Evolutionary conservation across 164 flowering plant species (phyloP).

Genomic region (Kingdonia uniflora): DNA sequence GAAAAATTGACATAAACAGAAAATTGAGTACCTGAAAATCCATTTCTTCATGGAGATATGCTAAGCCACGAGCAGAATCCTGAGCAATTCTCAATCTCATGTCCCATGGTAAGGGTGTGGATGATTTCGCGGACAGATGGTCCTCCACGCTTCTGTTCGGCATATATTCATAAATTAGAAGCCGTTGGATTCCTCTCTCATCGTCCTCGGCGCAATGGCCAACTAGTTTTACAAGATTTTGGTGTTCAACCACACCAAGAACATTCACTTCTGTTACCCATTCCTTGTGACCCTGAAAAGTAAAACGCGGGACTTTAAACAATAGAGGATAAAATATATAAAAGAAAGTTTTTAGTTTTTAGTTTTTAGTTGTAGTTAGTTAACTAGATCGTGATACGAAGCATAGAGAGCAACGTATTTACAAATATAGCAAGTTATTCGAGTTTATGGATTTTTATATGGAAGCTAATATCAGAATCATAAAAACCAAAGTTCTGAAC

Average conservation of each 20-base stretch:
- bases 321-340: no score
- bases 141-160: slow-evolving; percentile 77
- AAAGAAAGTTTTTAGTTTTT: no score
- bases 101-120: slow-evolving; percentile 56
- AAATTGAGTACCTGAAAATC: slow-evolving; percentile 66
- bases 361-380: no score
- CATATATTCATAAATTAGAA: slow-evolving; percentile 79
- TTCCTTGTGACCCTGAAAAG: slow-evolving; percentile 86
- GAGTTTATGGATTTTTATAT: no score
- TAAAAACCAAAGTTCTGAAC: no score
- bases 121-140: slow-evolving; percentile 52
- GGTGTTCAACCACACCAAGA: slow-evolving; percentile 88
- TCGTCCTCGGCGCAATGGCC: slow-evolving; percentile 95
- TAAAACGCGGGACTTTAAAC: not conserved
- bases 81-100: slow-evolving; percentile 75
- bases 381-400: no score
- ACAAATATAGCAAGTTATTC: no score
- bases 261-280: slow-evolving; percentile 98
- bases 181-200: slow-evolving; percentile 91
- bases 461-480: no score
- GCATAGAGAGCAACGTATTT: no score
- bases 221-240: slow-evolving; percentile 79
- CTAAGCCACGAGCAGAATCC: slow-evolving; percentile 85
- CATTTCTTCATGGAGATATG: slow-evolving; percentile 88
- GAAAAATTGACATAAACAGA: not conserved